These are phyloP conservation scores for Tylopilus sp. DNA, from an alignment of 768 basidiomycete species.

Conservation along the genomic window DNA sequence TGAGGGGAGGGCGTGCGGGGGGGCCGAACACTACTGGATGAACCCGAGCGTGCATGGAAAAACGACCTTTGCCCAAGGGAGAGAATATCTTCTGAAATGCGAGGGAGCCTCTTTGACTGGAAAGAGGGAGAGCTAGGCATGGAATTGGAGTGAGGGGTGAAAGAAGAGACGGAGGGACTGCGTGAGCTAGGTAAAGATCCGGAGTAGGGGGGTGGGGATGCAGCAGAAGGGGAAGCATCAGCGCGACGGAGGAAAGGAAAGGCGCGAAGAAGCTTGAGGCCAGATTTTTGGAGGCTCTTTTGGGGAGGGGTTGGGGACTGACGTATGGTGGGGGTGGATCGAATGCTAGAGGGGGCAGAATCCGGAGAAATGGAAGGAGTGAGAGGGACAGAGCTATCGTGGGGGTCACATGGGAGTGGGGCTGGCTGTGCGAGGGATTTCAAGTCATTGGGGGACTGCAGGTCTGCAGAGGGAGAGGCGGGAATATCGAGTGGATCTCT, in stretches of 20 bases:
- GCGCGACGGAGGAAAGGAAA: constrained; percentile 20
- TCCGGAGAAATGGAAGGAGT: constrained; percentile 21
- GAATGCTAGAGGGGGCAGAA: constrained; percentile 17
- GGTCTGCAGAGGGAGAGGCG: constrained; percentile 30
- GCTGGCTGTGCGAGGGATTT: constrained; percentile 3
- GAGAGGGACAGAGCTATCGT: constrained; percentile 7
- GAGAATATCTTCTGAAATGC: constrained; percentile 31
- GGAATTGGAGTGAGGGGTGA: constrained; percentile 11
- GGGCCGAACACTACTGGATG: background rate
- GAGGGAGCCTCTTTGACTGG: constrained; percentile 9
- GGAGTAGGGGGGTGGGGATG: constrained; percentile 5
- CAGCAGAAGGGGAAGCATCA: constrained; percentile 9
- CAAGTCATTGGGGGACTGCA: constrained; percentile 11
- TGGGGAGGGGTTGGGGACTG: background rate
- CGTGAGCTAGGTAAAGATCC: constrained; percentile 13
- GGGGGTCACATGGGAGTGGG: background rate
- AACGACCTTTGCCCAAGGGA: constrained; percentile 29
- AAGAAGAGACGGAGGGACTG: constrained; percentile 14
- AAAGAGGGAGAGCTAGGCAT: constrained; percentile 13
- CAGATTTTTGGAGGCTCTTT: constrained; percentile 5
- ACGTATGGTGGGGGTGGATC: constrained; percentile 23
- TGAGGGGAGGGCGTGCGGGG: constrained; percentile 15
- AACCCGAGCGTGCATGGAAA: constrained; percentile 26
- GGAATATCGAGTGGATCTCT: constrained; percentile 33
- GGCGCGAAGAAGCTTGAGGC: constrained; percentile 20